Percentiles rank a stretch among this genome's conserved stretches.
phyloP scores from a whole-genome alignment of 108 stramenopile genomes.

The Schizochytrium sp. region DNA sequence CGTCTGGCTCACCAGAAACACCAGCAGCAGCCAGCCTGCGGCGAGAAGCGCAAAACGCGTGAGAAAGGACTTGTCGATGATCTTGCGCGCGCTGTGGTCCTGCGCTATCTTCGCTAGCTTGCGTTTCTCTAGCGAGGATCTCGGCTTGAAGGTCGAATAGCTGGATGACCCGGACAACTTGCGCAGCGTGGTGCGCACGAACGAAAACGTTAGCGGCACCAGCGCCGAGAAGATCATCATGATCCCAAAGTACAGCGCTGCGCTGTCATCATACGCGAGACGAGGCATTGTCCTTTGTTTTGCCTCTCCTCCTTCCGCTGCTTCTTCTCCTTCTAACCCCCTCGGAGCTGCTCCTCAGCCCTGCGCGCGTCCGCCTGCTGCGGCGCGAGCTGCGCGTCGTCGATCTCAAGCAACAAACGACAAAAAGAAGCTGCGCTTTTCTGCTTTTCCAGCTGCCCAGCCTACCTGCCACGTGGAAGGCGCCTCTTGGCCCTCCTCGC shows the following conservation, averaged over 20 bases:
- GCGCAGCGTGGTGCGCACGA: neutral
- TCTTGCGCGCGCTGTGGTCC: neutral
- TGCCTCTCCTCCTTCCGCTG: too few species aligned
- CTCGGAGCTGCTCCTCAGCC: too few species aligned
- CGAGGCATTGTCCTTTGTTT: neutral
- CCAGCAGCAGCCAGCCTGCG: slow-evolving; percentile 17
- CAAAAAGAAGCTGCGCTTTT: too few species aligned
- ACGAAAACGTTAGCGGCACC: neutral
- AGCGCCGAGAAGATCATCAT: neutral
- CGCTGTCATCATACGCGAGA: neutral
- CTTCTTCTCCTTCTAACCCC: too few species aligned
- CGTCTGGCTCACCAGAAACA: neutral
- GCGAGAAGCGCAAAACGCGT: neutral
- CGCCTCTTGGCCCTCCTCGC: too few species aligned
- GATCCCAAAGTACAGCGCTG: neutral
- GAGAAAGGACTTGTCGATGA: neutral
- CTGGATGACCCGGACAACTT: neutral
- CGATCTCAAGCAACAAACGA: too few species aligned
- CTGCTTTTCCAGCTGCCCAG: too few species aligned
- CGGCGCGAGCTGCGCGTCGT: too few species aligned
- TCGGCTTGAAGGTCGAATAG: neutral
- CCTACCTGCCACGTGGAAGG: too few species aligned
- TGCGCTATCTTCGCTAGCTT: neutral
- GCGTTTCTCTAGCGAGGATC: neutral
- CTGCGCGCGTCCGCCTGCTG: too few species aligned